A percentile compares a stretch with the other conserved stretches of the same genome.
These are phyloP conservation scores for Spiraea crenata DNA, from an alignment of 331 rosid species.

Conservation along the genomic window DNA sequence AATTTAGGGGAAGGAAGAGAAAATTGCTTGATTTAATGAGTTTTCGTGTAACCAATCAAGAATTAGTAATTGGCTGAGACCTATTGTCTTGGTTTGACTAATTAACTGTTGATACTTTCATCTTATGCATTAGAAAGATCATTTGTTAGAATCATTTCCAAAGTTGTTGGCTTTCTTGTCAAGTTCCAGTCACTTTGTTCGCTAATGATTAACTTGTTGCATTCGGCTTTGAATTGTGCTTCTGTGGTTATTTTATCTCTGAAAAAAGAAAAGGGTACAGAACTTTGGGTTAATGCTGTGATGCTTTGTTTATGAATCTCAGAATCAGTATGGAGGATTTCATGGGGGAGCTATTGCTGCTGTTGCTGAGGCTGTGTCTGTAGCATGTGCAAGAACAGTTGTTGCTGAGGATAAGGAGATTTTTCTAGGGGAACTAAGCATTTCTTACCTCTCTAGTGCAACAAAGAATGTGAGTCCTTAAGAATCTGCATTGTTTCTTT, in stretches of 20 bases:
- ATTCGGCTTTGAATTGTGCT: background rate
- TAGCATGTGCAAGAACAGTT: slow-evolving; percentile 79
- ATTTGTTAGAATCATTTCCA: background rate
- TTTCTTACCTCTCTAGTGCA: slow-evolving; percentile 76
- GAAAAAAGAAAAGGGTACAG: background rate
- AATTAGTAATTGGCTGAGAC: background rate
- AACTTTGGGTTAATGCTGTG: background rate
- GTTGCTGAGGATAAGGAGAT: slow-evolving; percentile 59
- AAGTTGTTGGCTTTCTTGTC: background rate
- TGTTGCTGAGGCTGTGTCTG: slow-evolving; percentile 52
- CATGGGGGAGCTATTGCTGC: slow-evolving; percentile 86
- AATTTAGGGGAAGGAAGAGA: background rate
- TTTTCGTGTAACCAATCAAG: background rate
- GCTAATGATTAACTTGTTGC: background rate
- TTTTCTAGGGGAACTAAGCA: slow-evolving; percentile 76
- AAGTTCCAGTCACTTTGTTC: background rate
- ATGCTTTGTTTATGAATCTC: slow-evolving; percentile 30
- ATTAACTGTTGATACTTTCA: background rate
- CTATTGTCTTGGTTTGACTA: background rate
- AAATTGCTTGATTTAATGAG: background rate
- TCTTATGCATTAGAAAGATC: background rate
- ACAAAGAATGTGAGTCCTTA: slow-evolving; percentile 51
- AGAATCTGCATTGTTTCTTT: background rate
- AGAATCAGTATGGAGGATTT: slow-evolving; percentile 53
- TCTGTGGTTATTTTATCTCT: background rate